Conservation (phyloP, 2,329 filamentous ascomycete species). For the Aspergillus pseudonomiae region DNA sequence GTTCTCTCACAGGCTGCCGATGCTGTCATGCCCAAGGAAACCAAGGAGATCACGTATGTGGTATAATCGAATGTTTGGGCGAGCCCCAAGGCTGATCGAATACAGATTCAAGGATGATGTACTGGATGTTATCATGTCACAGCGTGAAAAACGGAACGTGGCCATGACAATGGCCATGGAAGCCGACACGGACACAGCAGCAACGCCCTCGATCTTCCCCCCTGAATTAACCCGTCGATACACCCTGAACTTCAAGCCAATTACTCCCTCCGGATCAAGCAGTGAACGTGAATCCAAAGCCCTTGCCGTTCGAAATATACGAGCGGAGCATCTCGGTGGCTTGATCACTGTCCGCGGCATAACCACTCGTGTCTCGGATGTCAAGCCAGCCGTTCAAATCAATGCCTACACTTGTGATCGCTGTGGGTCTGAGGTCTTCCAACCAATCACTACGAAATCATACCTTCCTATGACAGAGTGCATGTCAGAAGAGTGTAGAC, state of each 20-base stretch:
- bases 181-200: constrained; percentile 63
- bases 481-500: constrained; percentile 84
- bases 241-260: constrained; percentile 92
- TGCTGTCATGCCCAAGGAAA: constrained; percentile 78
- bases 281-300: constrained; percentile 62
- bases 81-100: constrained; percentile 23
- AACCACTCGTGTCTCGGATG: constrained; percentile 91
- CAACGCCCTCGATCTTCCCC: constrained; percentile 79
- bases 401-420: constrained; percentile 97
- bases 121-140: constrained; percentile 92
- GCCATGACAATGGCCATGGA: constrained; percentile 70
- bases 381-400: constrained; percentile 96
- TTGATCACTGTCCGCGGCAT: constrained; percentile 95
- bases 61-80: background rate
- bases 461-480: constrained; percentile 86
- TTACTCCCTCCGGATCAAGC: constrained; percentile 71
- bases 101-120: constrained; percentile 93
- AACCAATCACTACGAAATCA: constrained; percentile 87
- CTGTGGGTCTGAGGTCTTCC: constrained; percentile 96
- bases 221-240: constrained; percentile 90
- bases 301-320: constrained; percentile 89
- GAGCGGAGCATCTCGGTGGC: constrained; percentile 87
- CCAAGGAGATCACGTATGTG: constrained; percentile 72
- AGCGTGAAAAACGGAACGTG: constrained; percentile 83
- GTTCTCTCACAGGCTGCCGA: constrained; percentile 87